Evolutionary conservation across 345 rosid species (phyloP).

Genomic region (Eutrema heterophyllum): DNA sequence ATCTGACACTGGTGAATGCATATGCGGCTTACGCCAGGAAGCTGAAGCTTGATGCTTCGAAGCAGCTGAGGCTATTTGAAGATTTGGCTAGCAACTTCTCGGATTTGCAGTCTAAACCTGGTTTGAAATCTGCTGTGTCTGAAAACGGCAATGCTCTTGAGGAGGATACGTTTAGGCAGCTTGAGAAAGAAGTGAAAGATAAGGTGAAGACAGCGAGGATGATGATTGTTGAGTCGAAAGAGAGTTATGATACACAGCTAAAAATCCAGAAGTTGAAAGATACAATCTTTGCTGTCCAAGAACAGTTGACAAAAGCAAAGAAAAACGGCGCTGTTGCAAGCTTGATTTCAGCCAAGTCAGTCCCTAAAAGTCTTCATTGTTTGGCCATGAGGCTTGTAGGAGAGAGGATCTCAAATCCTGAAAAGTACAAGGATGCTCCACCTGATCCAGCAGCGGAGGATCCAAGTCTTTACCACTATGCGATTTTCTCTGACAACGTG

Average conservation of each 20-base stretch:
- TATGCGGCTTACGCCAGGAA: conserved; percentile 94
- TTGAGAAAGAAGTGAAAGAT: conserved; percentile 93
- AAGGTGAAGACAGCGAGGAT: conserved; percentile 62
- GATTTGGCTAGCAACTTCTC: conserved; percentile 69
- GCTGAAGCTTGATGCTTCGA: conserved; percentile 80
- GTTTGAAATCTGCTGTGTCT: conserved; percentile 44
- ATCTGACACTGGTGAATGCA: conserved; percentile 67
- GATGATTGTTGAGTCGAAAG: conserved; percentile 76
- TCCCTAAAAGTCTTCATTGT: conserved; percentile 91
- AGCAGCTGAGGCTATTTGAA: conserved; percentile 66
- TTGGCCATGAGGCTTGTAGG: conserved; percentile 92
- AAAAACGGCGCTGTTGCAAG: conserved; percentile 83
- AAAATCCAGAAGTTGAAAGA: conserved; percentile 93
- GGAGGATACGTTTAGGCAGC: conserved; percentile 67
- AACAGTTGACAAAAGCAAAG: conserved; percentile 71
- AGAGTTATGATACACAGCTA: conserved; percentile 84
- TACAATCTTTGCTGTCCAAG: conserved; percentile 81
- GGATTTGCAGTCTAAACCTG: conserved; percentile 48
- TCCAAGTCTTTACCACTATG: conserved; percentile 70
- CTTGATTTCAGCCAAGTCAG: conserved; percentile 69
- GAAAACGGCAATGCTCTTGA: conserved; percentile 46
- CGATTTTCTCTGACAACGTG: conserved; percentile 80
- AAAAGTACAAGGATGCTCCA: conserved; percentile 59
- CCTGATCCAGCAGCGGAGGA: conserved; percentile 60
- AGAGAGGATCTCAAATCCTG: conserved; percentile 74